Base-by-base conservation (phyloP, 345 rosid genomes). In the Bruguiera parviflora region DNA sequence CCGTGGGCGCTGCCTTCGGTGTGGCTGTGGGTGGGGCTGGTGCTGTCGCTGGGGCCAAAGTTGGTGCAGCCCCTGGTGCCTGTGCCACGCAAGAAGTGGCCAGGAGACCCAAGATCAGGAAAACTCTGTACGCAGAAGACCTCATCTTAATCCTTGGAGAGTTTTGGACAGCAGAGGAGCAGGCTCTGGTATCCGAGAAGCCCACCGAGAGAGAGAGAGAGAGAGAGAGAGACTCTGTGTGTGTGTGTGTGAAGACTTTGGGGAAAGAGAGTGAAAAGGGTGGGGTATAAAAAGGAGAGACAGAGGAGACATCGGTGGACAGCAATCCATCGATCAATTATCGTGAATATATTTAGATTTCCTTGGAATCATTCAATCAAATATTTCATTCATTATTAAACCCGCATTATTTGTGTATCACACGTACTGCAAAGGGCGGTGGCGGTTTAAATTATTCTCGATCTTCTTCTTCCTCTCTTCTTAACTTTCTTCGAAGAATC, bases 21-120 rank as follows among this genome's bases (percentile, higher is more conserved):
- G 80, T 7, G 3, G 78, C 64, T 0, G 79, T 3, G 28, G 84
- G 63, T 2, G 88, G 32, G 0, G 84, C 31, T 6, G 75, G 7
- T 1, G 90, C 58, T 21, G 58, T 61, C 8, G 89, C 49, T 0
- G 96, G 79, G 0, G 84, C 37, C 3, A 75, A 22, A 0, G 84
- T 64, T 0, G 84, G 72, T n/a, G 77, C 51, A 2, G 88, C 77
- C 1, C 83, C 81, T 0, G 96, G 96, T 28, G 96, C 85, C 70
- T 90, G 98, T n/a, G 91, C 87, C 74, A 84, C 49, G 80, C 89
- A 86, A 0, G 96, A 83, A 10, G 86, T 84, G 47, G 85, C 89
- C 76, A 92, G 67, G 64, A 92, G 87, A 75, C 88, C 86, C 29
- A 92, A 74, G 73, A 89, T 65, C 68, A 89, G 37, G 70, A 89